These are phyloP conservation scores for Sporothrix dimorphospora DNA, from an alignment of 2,329 filamentous ascomycete species.

Conservation along the genomic window DNA sequence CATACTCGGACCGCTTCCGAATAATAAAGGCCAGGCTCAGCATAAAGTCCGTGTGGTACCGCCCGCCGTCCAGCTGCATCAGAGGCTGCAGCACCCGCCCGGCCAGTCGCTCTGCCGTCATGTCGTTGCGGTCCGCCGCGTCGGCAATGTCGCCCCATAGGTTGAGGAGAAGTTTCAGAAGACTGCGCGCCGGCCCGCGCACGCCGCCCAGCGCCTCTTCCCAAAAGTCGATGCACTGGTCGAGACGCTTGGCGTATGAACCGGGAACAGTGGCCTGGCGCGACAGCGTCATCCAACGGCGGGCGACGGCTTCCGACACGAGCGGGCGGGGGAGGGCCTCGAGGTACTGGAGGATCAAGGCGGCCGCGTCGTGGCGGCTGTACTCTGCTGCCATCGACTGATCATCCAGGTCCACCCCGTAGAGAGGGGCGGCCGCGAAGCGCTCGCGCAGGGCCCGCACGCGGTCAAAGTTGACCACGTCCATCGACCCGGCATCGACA, in stretches of 20 bases:
- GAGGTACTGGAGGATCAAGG: slow-evolving; percentile 46
- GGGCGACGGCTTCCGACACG: slow-evolving; percentile 44
- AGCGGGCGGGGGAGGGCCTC: slow-evolving; percentile 46
- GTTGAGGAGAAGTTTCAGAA: slow-evolving; percentile 50
- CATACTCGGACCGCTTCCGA: slow-evolving; percentile 48
- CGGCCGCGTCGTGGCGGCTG: slow-evolving; percentile 48
- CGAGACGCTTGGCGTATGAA: slow-evolving; percentile 42
- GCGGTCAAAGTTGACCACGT: slow-evolving; percentile 35
- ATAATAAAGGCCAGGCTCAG: slow-evolving; percentile 51
- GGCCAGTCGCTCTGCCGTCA: slow-evolving; percentile 50
- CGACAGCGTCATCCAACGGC: slow-evolving; percentile 48
- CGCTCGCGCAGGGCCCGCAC: slow-evolving; percentile 44
- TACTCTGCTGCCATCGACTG: slow-evolving; percentile 35
- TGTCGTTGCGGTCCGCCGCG: slow-evolving; percentile 46
- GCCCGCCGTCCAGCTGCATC: slow-evolving; percentile 42
- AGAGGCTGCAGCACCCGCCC: slow-evolving; percentile 45
- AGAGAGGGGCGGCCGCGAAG: slow-evolving; percentile 44
- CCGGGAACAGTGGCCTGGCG: slow-evolving; percentile 45
- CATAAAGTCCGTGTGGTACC: slow-evolving; percentile 47
- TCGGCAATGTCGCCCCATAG: slow-evolving; percentile 49
- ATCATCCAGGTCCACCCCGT: slow-evolving; percentile 43
- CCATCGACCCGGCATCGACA: slow-evolving; percentile 38
- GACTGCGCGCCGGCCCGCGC: slow-evolving; percentile 42
- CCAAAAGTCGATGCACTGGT: slow-evolving; percentile 52
- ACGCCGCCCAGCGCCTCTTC: slow-evolving; percentile 49